phyloP scores from a whole-genome alignment of 1,139 yeast species.

The Blastobotrys apis region DNA sequence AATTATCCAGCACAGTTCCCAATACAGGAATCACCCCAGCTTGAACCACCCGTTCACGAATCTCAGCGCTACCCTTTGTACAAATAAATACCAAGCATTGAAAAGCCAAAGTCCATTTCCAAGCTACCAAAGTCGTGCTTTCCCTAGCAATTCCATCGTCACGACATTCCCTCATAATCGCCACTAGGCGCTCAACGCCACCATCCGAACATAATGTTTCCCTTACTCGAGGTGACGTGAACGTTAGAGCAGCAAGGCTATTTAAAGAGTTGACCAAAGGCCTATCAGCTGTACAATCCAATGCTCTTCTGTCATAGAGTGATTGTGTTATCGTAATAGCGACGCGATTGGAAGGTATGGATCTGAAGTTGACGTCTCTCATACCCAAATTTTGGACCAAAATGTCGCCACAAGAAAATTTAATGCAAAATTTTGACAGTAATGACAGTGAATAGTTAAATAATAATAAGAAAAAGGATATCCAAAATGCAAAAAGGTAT shows the following conservation, averaged over 20 bases:
- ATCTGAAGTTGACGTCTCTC: conserved; percentile 89
- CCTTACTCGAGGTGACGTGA: conserved; percentile 82
- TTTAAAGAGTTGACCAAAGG: conserved; percentile 90
- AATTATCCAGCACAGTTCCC: conserved; percentile 88
- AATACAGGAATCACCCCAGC: conserved; percentile 90
- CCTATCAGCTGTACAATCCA: conserved; percentile 84
- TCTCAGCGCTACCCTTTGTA: conserved; percentile 84
- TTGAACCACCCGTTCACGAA: conserved; percentile 79
- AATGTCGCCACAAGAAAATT: background rate
- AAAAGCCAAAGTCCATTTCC: conserved; percentile 96
- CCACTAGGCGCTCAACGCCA: conserved; percentile 82
- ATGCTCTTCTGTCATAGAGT: conserved; percentile 84
- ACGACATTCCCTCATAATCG: conserved; percentile 46
- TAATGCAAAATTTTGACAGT: background rate
- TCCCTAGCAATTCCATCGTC: conserved; percentile 7
- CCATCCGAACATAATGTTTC: conserved; percentile 89
- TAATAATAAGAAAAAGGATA: background rate
- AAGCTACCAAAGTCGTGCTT: conserved; percentile 53
- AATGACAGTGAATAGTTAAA: background rate
- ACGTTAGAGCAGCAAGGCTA: conserved; percentile 80
- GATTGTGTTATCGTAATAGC: conserved; percentile 86
- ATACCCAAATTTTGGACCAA: conserved; percentile 42
- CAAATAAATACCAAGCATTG: conserved; percentile 90
- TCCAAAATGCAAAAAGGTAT: too few relatives aligned
- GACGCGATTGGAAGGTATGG: conserved; percentile 75